A percentile compares a stretch with the other conserved stretches of the same genome.
Conservation (phyloP, 305 asterid genomes). For the Fraxinus dipetala region DNA sequence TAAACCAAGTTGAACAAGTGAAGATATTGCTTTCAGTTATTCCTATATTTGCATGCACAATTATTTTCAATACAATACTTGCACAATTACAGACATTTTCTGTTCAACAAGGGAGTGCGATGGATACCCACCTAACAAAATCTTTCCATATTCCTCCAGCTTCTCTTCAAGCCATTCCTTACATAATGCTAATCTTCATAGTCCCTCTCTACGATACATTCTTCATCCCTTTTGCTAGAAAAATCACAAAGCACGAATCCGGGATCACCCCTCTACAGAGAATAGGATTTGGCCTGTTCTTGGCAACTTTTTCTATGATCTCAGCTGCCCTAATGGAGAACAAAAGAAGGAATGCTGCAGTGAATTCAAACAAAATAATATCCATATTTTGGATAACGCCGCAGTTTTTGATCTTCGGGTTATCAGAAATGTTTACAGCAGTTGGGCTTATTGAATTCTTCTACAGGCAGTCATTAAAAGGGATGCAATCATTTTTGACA, state of each 20-base stretch:
- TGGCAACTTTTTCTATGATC: constrained; percentile 46
- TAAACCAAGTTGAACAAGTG: constrained; percentile 49
- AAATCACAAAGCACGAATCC: constrained; percentile 33
- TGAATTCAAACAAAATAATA: constrained; percentile 11
- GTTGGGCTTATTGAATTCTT: constrained; percentile 47
- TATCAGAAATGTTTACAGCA: constrained; percentile 43
- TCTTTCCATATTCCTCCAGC: constrained; percentile 52
- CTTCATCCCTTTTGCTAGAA: constrained; percentile 43
- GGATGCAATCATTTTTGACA: constrained; percentile 43
- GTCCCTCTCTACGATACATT: constrained; percentile 43
- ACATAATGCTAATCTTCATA: constrained; percentile 38
- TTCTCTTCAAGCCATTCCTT: constrained; percentile 51
- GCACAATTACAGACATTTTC: constrained; percentile 57
- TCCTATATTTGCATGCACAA: constrained; percentile 52
- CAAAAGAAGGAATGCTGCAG: constrained; percentile 31
- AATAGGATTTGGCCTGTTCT: constrained; percentile 42
- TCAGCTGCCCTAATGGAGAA: constrained; percentile 43
- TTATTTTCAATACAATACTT: constrained; percentile 47
- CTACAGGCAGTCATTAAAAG: constrained; percentile 36
- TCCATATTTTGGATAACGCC: constrained; percentile 46
- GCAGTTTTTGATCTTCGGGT: constrained; percentile 36
- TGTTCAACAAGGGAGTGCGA: constrained; percentile 49
- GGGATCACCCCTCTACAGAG: constrained; percentile 40
- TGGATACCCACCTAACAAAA: constrained; percentile 39
- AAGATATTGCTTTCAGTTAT: constrained; percentile 40